Evolutionary conservation across 345 rosid genomes (phyloP).

Genomic region (Geranium brycei): DNA sequence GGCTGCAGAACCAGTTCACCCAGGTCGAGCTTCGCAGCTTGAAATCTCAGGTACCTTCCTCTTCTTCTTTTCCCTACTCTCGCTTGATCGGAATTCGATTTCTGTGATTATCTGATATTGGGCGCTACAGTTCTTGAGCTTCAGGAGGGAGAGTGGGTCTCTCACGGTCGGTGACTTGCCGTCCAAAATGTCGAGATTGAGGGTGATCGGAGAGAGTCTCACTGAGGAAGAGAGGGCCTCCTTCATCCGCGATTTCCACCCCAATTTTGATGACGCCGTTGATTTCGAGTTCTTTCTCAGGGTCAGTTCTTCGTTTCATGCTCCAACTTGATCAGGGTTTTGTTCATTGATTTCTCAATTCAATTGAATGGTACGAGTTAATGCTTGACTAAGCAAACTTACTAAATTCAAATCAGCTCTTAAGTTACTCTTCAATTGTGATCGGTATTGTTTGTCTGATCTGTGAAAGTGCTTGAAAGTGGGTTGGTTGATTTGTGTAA

Average conservation of each 20-base stretch:
- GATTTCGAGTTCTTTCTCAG: slow-evolving; percentile 91
- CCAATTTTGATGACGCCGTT: slow-evolving; percentile 55
- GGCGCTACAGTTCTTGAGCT: slow-evolving; percentile 52
- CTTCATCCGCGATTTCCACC: slow-evolving; percentile 51
- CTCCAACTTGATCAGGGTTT: too few relatives aligned
- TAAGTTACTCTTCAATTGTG: neutral
- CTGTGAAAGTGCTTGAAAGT: neutral
- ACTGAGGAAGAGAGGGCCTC: slow-evolving; percentile 58
- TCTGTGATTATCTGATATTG: neutral
- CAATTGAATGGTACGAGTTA: neutral
- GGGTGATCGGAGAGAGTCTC: slow-evolving; percentile 70
- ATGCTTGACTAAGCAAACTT: neutral
- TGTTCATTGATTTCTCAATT: too few relatives aligned
- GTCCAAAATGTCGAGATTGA: slow-evolving; percentile 72
- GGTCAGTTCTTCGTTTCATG: slow-evolving; percentile 21
- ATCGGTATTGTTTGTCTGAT: neutral
- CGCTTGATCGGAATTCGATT: neutral
- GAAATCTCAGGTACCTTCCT: slow-evolving; percentile 55
- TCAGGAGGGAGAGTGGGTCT: slow-evolving; percentile 90
- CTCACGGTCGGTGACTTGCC: slow-evolving; percentile 71
- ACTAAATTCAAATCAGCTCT: neutral
- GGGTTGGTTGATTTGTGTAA: neutral
- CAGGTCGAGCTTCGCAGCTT: slow-evolving; percentile 98
- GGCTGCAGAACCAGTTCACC: slow-evolving; percentile 95
- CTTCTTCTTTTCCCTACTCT: neutral